phyloP scores from a whole-genome alignment of 2,329 filamentous ascomycete species.

The Diaporthe aspalathi region DNA sequence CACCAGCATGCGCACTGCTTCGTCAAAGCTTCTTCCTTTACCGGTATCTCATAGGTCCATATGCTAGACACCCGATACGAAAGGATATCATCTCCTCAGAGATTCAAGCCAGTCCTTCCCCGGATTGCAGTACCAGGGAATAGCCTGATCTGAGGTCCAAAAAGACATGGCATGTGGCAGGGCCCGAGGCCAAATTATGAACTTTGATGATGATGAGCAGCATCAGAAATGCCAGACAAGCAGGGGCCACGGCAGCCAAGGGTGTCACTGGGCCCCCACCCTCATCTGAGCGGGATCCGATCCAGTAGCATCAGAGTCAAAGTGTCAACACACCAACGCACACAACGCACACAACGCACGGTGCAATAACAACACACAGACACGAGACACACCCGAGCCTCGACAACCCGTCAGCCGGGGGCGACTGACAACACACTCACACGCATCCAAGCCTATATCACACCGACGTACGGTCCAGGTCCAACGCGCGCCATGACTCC shows the following conservation, averaged over 20 bases:
- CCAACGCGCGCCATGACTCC: background rate
- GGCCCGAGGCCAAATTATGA: background rate
- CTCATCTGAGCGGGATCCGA: slow-evolving; percentile 27
- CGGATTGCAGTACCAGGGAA: background rate
- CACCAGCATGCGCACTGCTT: slow-evolving; percentile 8
- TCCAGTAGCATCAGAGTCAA: slow-evolving; percentile 30
- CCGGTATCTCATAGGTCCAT: background rate
- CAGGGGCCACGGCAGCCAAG: background rate
- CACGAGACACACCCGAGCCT: background rate
- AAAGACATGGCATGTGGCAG: slow-evolving; percentile 9
- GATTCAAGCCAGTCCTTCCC: background rate
- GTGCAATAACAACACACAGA: slow-evolving; percentile 17
- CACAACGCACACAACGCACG: slow-evolving; percentile 1
- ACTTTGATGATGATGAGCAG: slow-evolving; percentile 33
- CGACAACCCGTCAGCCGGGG: background rate
- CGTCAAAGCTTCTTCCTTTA: background rate
- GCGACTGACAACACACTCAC: slow-evolving; percentile 8
- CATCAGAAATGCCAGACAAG: slow-evolving; percentile 24
- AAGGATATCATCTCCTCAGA: slow-evolving; percentile 10
- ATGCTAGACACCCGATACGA: slow-evolving; percentile 3
- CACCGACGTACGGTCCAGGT: background rate
- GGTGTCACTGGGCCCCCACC: slow-evolving; percentile 21
- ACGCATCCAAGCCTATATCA: background rate
- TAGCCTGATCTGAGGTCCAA: background rate
- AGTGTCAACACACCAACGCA: slow-evolving; percentile 12